Evolutionary conservation across 2,329 filamentous ascomycete genomes (phyloP), one percentile per base, ranked within the genome.

Genomic region (Rosellinia necatrix): DNA sequence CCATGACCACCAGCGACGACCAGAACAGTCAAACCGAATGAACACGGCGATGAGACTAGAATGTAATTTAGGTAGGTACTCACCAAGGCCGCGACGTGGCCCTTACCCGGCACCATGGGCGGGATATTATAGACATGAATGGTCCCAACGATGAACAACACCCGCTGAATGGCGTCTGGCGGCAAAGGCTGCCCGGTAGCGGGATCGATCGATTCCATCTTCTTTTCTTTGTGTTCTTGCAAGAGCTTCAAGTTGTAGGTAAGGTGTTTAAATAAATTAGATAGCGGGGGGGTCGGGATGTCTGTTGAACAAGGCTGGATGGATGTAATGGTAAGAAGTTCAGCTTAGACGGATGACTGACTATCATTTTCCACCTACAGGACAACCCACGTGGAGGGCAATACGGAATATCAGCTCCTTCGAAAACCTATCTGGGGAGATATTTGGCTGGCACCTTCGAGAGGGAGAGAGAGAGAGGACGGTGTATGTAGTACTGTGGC

Each of bases 121-220:
- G 91, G 91, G 71, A 96, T 92, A 69, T 88, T 86, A 81, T 96
- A 96, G 78, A 96, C 83, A 77, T 96, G 90, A 62, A 94, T 88
- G 62, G 81, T 78, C 67, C 81, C 77, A 61, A 87, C 84, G 71
- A 92, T 78, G 81, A 91, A 92, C 72, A 96, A 87, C 70, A 94
- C 80, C 71, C 91, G 87, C 75, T 94, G 90, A 75, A 96, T 93
- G 66, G 91, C 88, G 70, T 90, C 89, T 49, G 84, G 71, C 53
- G 89, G 87, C 64, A 91, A 81, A 62, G 86, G 74, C 29, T 76
- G 76, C 66, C 87, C 87, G 19, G 89, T 93, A 53, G 86, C 80
- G 49, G 89, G 89, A 74, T 94, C 89, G 70, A 85, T 77, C 52
- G 80, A 75, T 66, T 85, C 80, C 86, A 89, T 89, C 15, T 44